Conservation (phyloP, 2,329 filamentous ascomycete genomes). For the Apiospora aurea region DNA sequence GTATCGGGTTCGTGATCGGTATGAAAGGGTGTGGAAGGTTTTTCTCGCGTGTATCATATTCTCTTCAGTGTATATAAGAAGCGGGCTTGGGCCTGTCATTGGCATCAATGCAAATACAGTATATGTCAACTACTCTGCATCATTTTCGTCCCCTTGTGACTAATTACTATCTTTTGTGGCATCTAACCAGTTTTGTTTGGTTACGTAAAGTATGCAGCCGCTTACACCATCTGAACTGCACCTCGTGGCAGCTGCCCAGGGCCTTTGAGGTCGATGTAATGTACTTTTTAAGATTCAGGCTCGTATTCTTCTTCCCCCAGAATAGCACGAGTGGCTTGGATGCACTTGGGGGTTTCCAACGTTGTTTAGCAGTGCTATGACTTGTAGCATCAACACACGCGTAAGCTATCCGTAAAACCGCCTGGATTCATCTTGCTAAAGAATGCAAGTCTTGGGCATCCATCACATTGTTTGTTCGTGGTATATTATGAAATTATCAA, state of each 20-base stretch:
- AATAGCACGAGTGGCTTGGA: too few relatives aligned
- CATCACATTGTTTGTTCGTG: too few relatives aligned
- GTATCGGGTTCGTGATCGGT: neutral
- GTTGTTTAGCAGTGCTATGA: too few relatives aligned
- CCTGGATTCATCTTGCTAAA: neutral
- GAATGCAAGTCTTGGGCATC: too few relatives aligned
- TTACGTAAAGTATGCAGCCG: too few relatives aligned
- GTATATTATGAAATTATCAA: too few relatives aligned
- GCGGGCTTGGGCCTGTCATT: neutral
- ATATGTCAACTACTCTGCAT: neutral
- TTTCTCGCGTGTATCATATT: constrained; percentile 18
- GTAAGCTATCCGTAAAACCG: neutral
- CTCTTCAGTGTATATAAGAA: constrained; percentile 8
- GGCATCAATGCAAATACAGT: neutral
- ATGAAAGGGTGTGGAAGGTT: neutral
- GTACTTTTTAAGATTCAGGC: neutral
- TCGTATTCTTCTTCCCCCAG: too few relatives aligned
- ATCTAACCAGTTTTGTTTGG: too few relatives aligned
- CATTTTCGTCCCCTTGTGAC: neutral
- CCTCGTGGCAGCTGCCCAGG: too few relatives aligned
- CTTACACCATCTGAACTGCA: neutral
- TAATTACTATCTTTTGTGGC: too few relatives aligned
- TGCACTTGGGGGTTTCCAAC: too few relatives aligned
- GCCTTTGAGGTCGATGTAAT: neutral
- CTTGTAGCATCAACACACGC: too few relatives aligned